phyloP scores from a whole-genome alignment of 805 yeast genomes.

The Candida coleopterorum region DNA sequence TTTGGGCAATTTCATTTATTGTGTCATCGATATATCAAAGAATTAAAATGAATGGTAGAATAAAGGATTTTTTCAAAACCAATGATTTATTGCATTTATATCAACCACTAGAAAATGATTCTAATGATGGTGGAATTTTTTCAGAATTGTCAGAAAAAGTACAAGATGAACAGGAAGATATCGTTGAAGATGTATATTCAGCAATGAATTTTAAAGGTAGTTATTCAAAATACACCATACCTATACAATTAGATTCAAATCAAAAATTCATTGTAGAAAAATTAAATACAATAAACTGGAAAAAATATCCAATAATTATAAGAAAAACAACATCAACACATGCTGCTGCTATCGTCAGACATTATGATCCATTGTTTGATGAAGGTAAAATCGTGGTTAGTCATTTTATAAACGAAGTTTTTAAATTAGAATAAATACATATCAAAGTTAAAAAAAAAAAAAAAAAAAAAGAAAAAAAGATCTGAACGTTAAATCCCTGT shows the following conservation, averaged over 20 bases:
- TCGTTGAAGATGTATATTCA: slow-evolving; percentile 59
- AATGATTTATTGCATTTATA: slow-evolving; percentile 26
- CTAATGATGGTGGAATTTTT: slow-evolving; percentile 1
- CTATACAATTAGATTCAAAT: slow-evolving; percentile 21
- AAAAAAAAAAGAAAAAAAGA: too few relatives aligned
- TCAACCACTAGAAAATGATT: slow-evolving; percentile 10
- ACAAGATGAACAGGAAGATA: slow-evolving; percentile 57
- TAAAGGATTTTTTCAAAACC: slow-evolving; percentile 22
- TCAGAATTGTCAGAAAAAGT: slow-evolving; percentile 26
- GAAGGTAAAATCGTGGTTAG: slow-evolving; percentile 68
- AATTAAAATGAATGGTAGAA: slow-evolving; percentile 24
- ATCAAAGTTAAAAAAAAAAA: too few relatives aligned
- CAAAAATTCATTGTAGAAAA: slow-evolving; percentile 46
- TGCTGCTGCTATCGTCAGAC: slow-evolving; percentile 75
- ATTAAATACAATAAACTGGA: slow-evolving; percentile 62
- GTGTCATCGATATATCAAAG: slow-evolving; percentile 36
- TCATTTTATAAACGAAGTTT: slow-evolving; percentile 52
- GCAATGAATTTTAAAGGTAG: slow-evolving; percentile 37
- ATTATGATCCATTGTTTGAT: slow-evolving; percentile 43
- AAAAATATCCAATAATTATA: slow-evolving; percentile 66
- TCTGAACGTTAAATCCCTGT: too few relatives aligned
- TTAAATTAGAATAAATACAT: slow-evolving; percentile 10
- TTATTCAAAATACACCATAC: slow-evolving; percentile 6
- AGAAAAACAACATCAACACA: slow-evolving; percentile 65
- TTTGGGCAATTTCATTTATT: slow-evolving; percentile 59